Evolutionary conservation across 495 filamentous ascomycete species (phyloP).

Genomic region (Xylaria grammica): DNA sequence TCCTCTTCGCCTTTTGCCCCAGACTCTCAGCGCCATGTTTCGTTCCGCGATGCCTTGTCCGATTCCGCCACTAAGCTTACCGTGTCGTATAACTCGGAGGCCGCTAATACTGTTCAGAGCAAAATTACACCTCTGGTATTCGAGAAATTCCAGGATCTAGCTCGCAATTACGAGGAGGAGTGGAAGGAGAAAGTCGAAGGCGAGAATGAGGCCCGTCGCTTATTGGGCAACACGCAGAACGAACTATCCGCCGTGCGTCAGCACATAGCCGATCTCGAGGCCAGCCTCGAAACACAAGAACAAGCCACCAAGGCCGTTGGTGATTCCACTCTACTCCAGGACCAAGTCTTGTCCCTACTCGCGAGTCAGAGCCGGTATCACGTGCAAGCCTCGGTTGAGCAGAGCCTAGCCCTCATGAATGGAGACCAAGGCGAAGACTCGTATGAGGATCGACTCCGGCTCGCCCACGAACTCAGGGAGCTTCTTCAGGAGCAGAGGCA

Average conservation of each 20-base stretch:
- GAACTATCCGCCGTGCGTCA: constrained; percentile 58
- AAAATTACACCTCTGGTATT: constrained; percentile 62
- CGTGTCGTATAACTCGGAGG: constrained; percentile 56
- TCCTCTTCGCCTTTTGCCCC: constrained; percentile 69
- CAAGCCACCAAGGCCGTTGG: constrained; percentile 43
- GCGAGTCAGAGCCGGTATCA: constrained; percentile 49
- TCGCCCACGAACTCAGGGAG: constrained; percentile 46
- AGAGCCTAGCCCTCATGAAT: constrained; percentile 42
- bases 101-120: constrained; percentile 62
- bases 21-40: constrained; percentile 50
- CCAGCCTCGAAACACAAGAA: constrained; percentile 50
- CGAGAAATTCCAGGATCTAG: constrained; percentile 63
- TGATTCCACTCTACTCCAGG: constrained; percentile 40
- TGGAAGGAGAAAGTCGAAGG: constrained; percentile 64
- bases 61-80: constrained; percentile 40
- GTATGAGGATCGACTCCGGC: constrained; percentile 41
- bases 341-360: constrained; percentile 45
- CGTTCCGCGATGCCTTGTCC: constrained; percentile 47
- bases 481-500: constrained; percentile 45
- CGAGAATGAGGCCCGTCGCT: constrained; percentile 60
- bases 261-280: constrained; percentile 54
- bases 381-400: constrained; percentile 42
- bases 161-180: constrained; percentile 63
- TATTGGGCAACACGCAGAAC: constrained; percentile 56
- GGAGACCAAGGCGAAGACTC: constrained; percentile 39